phyloP scores from a whole-genome alignment of 352 stramenopile genomes.

The Phytophthora cryptogea region DNA sequence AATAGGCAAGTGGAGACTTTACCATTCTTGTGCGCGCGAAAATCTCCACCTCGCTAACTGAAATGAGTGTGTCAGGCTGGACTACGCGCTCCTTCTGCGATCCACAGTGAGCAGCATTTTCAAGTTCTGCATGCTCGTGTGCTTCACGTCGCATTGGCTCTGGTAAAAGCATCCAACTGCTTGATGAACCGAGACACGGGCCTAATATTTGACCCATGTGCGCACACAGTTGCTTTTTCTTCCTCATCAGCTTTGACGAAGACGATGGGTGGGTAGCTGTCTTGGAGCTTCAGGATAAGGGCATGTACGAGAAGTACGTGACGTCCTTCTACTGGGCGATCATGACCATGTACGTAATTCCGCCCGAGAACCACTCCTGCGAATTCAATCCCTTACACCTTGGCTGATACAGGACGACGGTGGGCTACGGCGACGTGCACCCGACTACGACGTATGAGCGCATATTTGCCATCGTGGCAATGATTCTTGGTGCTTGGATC shows the following conservation, averaged over 20 bases:
- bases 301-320: constrained; percentile 61
- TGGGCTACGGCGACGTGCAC: constrained; percentile 75
- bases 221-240: constrained; percentile 62
- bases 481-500: constrained; percentile 79
- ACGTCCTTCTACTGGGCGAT: constrained; percentile 77
- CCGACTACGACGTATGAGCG: constrained; percentile 60
- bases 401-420: constrained; percentile 49
- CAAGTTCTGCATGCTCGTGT: constrained; percentile 83
- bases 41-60: background rate
- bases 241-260: constrained; percentile 52
- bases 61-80: constrained; percentile 34
- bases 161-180: constrained; percentile 29
- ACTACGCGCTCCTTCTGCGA: constrained; percentile 72
- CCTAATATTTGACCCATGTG: background rate
- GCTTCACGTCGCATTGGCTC: constrained; percentile 82
- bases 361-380: background rate
- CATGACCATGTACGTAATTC: constrained; percentile 74
- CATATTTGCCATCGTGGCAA: constrained; percentile 73
- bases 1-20: constrained; percentile 36
- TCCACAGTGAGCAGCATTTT: constrained; percentile 80
- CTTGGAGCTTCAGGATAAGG: constrained; percentile 39
- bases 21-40: background rate
- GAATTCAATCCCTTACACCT: background rate
- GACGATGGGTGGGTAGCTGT: constrained; percentile 53
- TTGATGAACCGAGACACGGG: background rate